Percentiles rank a stretch among this genome's conserved stretches.
Conservation (phyloP, 2,329 filamentous ascomycete genomes). For the Dactylonectria macrodidyma region DNA sequence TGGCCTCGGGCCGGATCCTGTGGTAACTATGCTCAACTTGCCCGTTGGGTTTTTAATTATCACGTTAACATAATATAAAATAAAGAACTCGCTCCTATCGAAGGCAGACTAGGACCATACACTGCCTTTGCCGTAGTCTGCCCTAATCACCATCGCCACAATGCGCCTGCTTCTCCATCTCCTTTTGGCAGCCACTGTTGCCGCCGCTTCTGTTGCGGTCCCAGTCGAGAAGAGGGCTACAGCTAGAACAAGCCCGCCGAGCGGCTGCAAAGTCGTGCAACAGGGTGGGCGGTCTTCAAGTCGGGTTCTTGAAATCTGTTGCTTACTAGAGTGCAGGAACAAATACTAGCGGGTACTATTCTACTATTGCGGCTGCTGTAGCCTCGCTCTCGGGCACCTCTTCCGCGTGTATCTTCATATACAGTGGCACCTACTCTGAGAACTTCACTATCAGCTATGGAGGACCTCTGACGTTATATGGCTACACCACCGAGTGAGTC, state of each 20-base stretch:
- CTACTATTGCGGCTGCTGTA: background rate
- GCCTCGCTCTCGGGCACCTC: background rate
- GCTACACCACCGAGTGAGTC: conserved; percentile 5
- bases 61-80: background rate
- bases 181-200: background rate
- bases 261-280: background rate
- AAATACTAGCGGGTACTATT: background rate
- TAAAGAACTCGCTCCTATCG: background rate
- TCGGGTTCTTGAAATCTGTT: background rate
- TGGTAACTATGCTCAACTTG: background rate
- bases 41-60: background rate
- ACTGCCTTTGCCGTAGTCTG: background rate
- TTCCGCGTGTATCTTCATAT: conserved; percentile 6
- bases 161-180: background rate
- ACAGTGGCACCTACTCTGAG: conserved; percentile 5
- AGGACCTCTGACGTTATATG: conserved; percentile 12
- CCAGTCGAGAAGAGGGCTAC: background rate
- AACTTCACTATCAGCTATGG: background rate
- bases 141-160: background rate
- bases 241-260: background rate
- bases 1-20: background rate
- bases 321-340: background rate
- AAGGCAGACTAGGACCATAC: background rate
- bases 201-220: background rate
- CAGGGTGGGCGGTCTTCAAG: background rate